Evolutionary conservation across 192 early-diverging fungal genomes (phyloP).

Genomic region (Spinellus fusiger): DNA sequence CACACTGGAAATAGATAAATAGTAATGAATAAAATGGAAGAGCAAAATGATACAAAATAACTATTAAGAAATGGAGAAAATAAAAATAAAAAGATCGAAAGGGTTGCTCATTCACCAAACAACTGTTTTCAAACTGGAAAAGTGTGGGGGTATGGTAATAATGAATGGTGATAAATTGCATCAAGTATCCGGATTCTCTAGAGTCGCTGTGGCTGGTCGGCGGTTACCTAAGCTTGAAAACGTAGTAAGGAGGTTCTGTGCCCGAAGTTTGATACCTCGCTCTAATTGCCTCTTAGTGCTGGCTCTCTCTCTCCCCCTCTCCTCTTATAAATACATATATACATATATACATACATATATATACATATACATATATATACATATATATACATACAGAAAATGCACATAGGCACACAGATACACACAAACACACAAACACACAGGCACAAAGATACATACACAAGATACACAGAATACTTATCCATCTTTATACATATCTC

Average conservation of each 20-base stretch:
- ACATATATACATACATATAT: neutral
- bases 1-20: no score
- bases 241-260: constrained; percentile 16
- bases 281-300: no score
- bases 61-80: no score
- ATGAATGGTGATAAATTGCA: no score
- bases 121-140: no score
- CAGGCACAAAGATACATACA: neutral
- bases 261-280: constrained; percentile 22
- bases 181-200: no score
- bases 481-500: neutral
- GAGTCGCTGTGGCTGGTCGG: no score
- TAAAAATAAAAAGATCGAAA: constrained; percentile 8
- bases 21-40: no score
- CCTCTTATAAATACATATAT: neutral
- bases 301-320: no score
- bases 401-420: neutral
- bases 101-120: no score
- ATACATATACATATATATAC: neutral
- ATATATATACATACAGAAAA: neutral
- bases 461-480: neutral
- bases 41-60: no score
- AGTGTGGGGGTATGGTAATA: no score
- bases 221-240: constrained; percentile 16
- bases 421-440: neutral